These are phyloP conservation scores for Ilyonectria robusta DNA, from an alignment of 2,329 filamentous ascomycete genomes.

Conservation along the genomic window DNA sequence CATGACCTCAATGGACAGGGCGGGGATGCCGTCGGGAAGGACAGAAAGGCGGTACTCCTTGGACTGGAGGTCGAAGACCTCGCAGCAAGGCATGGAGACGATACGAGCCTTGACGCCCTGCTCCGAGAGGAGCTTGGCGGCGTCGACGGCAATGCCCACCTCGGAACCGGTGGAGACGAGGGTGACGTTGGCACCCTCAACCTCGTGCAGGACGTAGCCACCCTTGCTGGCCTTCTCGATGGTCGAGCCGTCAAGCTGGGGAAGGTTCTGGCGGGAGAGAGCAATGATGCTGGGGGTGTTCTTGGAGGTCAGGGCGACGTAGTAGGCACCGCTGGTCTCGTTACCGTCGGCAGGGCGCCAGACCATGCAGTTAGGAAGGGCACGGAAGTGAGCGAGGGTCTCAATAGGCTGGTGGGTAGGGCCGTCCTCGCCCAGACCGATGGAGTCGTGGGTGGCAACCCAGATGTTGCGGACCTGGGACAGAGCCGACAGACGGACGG, in stretches of 20 bases:
- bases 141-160: constrained; percentile 93
- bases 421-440: constrained; percentile 98
- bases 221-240: constrained; percentile 94
- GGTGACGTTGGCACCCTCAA: constrained; percentile 86
- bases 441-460: constrained; percentile 98
- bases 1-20: constrained; percentile 96
- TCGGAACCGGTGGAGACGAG: constrained; percentile 97
- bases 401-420: constrained; percentile 99
- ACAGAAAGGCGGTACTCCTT: constrained; percentile 97
- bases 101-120: constrained; percentile 90
- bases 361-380: constrained; percentile 98
- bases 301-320: constrained; percentile 91
- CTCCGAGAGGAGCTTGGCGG: constrained; percentile 92
- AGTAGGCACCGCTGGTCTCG: constrained; percentile 98
- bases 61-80: constrained; percentile 93
- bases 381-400: constrained; percentile 98
- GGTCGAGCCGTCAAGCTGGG: constrained; percentile 94
- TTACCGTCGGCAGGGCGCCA: constrained; percentile 99
- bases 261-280: constrained; percentile 97
- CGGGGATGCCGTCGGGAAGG: constrained; percentile 93
- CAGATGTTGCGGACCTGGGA: constrained; percentile 94
- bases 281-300: constrained; percentile 94
- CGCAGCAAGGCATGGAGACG: constrained; percentile 95
- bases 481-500: constrained; percentile 93
- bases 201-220: constrained; percentile 91